Evolutionary conservation across 345 rosid genomes (phyloP).

Genomic region (Alliaria petiolata): DNA sequence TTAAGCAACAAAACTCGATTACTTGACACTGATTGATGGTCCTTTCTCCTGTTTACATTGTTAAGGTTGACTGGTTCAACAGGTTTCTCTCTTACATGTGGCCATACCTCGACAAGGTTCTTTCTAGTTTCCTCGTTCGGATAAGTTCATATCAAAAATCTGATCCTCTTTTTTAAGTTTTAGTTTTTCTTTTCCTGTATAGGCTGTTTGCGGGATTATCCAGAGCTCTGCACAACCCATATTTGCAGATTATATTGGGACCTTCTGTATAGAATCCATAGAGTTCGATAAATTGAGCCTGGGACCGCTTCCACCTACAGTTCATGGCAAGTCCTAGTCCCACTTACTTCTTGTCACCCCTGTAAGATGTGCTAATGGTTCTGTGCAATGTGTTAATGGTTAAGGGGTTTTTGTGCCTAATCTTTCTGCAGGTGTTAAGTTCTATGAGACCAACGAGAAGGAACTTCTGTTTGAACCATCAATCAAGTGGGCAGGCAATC

Average conservation of each 20-base stretch:
- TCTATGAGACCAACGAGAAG: constrained; percentile 65
- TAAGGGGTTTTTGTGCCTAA: background rate
- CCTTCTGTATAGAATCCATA: constrained; percentile 45
- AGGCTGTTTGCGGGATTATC: constrained; percentile 58
- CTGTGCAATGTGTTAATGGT: background rate
- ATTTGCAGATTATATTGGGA: constrained; percentile 57
- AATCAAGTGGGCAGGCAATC: constrained; percentile 77
- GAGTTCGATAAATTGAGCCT: constrained; percentile 54
- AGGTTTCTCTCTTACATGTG: constrained; percentile 58
- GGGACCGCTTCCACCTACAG: constrained; percentile 61
- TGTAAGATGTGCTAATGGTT: too few species aligned
- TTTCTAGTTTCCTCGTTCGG: background rate
- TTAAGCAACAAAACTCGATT: background rate
- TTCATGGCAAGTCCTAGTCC: constrained; percentile 45
- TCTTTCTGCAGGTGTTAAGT: constrained; percentile 53
- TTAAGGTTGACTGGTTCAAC: constrained; percentile 78
- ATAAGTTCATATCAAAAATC: background rate
- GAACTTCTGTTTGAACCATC: constrained; percentile 71
- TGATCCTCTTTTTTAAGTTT: background rate
- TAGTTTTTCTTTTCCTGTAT: constrained; percentile 8
- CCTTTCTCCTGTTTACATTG: background rate
- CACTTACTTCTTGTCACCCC: background rate
- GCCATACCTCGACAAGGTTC: constrained; percentile 78
- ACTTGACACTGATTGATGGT: background rate
- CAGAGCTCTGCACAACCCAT: constrained; percentile 46